Evolutionary conservation across 75 land plant species (phyloP).

Genomic region (Picea glauca): DNA sequence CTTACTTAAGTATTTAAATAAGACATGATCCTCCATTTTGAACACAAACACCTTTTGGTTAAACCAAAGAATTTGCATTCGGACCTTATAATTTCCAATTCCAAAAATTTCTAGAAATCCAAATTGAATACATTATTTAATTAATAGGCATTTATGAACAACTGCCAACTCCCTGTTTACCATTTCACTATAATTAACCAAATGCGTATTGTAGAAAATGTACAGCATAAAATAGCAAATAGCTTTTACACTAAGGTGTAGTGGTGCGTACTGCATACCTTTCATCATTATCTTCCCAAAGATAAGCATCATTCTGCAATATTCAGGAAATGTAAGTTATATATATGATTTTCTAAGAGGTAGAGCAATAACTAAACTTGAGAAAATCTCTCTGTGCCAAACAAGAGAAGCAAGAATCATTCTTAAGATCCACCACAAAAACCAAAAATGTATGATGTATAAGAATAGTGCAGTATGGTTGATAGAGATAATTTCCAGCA

Average conservation of each 20-base stretch:
- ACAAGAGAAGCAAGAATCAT: neutral
- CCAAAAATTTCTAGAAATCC: neutral
- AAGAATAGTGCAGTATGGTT: neutral
- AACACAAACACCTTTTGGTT: too few species aligned
- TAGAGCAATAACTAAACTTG: neutral
- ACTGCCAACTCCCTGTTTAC: neutral
- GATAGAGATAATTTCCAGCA: neutral
- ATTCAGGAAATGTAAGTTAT: neutral
- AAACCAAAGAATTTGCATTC: too few species aligned
- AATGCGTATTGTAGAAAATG: neutral
- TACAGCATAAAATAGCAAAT: neutral
- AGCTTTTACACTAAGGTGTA: neutral
- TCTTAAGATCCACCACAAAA: neutral
- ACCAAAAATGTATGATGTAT: neutral
- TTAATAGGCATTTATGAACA: neutral
- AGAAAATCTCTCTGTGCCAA: neutral
- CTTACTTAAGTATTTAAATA: too few species aligned
- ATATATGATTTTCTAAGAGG: neutral
- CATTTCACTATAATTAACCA: too few species aligned
- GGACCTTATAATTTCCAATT: too few species aligned
- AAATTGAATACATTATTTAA: neutral
- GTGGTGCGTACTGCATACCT: conserved; percentile 48
- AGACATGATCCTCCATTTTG: too few species aligned
- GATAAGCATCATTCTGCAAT: conserved; percentile 62
- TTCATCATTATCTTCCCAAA: conserved; percentile 76